These are phyloP conservation scores for Camellia oleifera DNA, from an alignment of 179 eudicot species.

Conservation along the genomic window DNA sequence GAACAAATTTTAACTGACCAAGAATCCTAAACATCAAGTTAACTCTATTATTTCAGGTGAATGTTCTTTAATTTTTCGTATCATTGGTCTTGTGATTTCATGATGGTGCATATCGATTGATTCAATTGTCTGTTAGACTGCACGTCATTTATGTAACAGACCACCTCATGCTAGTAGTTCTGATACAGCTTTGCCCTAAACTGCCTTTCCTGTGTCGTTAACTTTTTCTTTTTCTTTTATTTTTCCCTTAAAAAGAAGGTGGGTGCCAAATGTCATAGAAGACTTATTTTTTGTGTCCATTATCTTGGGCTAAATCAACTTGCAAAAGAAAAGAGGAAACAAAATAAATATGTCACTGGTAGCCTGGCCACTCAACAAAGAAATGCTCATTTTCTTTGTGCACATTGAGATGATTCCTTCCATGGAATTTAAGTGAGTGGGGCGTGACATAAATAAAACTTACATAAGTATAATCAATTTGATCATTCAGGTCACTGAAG, in stretches of 20 bases:
- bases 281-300: not conserved
- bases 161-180: not conserved
- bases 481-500: constrained; percentile 64
- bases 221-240: too few species aligned
- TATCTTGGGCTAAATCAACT: constrained; percentile 11
- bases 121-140: not conserved
- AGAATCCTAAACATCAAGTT: not conserved
- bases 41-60: not conserved
- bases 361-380: constrained; percentile 27
- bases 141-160: not conserved
- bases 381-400: constrained; percentile 27
- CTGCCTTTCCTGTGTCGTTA: not conserved
- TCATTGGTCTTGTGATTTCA: not conserved
- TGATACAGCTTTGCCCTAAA: not conserved
- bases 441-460: constrained; percentile 38
- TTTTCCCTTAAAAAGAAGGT: not conserved
- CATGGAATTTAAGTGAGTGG: constrained; percentile 34
- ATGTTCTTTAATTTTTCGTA: too few species aligned
- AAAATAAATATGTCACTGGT: constrained; percentile 6
- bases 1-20: not conserved
- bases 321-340: constrained; percentile 10
- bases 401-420: constrained; percentile 26
- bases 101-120: not conserved
- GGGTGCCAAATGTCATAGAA: not conserved
- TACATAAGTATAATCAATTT: constrained; percentile 46